Base-by-base conservation (phyloP, 2,329 filamentous ascomycete genomes). In the Albifimbria verrucaria region DNA sequence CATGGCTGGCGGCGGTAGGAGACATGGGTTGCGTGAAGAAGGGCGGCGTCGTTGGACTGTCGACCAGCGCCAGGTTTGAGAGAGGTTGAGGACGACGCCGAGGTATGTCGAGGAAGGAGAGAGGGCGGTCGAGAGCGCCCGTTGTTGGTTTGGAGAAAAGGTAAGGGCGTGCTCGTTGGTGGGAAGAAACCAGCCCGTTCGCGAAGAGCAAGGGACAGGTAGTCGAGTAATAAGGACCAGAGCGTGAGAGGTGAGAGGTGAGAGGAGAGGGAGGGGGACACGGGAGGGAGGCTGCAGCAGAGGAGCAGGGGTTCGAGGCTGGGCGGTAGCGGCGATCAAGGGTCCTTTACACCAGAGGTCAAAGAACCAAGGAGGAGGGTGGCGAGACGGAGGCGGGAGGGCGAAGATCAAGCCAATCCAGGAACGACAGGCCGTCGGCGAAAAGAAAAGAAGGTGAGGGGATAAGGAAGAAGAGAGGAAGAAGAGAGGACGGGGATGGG, bases 1-100 rank as follows among this genome's bases (percentile, higher is more conserved):
- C 84, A 87, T 87, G 61, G 62, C 69, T 42, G 32, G 49, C 41
- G 32, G 41, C 26, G 39, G 32, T 42, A 36, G 3, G 46, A 15
- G 46, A 48, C 46, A 48, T 48, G 46, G 11, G 1, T 50, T 25
- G 10, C 12, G 12, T 39, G 32, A 12, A 4, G 15, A 15, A 39
- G 12, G 32, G 18, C 15, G 32, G 32, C 12, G 32, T 39, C 4
- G 32, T 12, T 39, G 32, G 32, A 12, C 32, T 39, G n/a, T n/a
- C n/a, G n/a, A n/a, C n/a, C n/a, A n/a, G n/a, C n/a, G n/a, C n/a
- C n/a, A n/a, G n/a, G n/a, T n/a, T n/a, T n/a, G n/a, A n/a, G n/a
- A n/a, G n/a, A n/a, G n/a, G n/a, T n/a, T n/a, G n/a, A n/a, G n/a
- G n/a, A n/a, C n/a, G 32, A 39, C 18, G 32, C 32, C 32, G 32